Evolutionary conservation across 148 eudicot species (phyloP).

Genomic region (Spergularia bocconei): DNA sequence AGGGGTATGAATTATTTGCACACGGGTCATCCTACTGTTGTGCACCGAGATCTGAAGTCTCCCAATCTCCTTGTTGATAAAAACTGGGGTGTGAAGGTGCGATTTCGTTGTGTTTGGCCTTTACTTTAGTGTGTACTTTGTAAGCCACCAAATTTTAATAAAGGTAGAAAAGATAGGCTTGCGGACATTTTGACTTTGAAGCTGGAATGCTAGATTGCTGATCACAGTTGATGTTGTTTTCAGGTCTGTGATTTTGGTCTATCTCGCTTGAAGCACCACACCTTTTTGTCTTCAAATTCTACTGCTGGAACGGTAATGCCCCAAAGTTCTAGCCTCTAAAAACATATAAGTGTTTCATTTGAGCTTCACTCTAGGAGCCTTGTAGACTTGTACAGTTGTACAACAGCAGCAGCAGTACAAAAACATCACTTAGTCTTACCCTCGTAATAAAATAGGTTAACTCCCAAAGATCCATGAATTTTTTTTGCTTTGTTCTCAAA

Average conservation of each 20-base stretch:
- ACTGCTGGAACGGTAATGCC: slow-evolving; percentile 92
- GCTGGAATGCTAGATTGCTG: slow-evolving; percentile 1
- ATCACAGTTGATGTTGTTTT: slow-evolving; percentile 20
- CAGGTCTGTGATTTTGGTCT: slow-evolving; percentile 98
- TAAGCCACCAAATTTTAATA: slow-evolving; percentile 2
- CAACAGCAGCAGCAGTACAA: not conserved
- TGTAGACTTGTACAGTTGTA: not conserved
- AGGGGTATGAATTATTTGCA: slow-evolving; percentile 99
- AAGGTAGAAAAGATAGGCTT: not conserved
- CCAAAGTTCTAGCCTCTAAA: not conserved
- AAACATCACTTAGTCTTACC: no score
- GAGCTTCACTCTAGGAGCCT: not conserved
- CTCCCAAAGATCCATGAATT: no score
- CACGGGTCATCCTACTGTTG: slow-evolving; percentile 82
- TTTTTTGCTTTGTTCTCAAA: not conserved
- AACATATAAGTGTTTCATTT: not conserved
- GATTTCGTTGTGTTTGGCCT: slow-evolving; percentile 15
- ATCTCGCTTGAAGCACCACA: slow-evolving; percentile 90
- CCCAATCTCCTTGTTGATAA: slow-evolving; percentile 97
- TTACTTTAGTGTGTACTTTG: not conserved
- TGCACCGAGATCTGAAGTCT: slow-evolving; percentile 94
- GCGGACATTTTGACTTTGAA: not conserved
- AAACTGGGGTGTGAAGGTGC: slow-evolving; percentile 95
- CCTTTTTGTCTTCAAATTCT: slow-evolving; percentile 88
- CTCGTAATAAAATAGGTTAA: no score